phyloP scores from a whole-genome alignment of 768 basidiomycete species.

The Amanita subjunquillea region DNA sequence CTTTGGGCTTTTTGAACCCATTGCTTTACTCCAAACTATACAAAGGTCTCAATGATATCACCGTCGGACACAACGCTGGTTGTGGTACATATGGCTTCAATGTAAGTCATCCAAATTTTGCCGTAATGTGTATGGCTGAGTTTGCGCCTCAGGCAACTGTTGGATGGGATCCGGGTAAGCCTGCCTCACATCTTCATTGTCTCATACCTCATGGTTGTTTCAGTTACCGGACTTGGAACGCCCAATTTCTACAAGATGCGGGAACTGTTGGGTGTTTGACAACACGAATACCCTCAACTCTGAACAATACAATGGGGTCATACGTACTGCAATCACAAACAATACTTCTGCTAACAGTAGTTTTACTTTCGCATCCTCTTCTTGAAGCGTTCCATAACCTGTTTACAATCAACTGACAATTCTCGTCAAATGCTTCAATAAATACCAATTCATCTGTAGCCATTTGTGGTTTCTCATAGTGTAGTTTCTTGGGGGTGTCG shows the following conservation, averaged over 20 bases:
- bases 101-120: constrained; percentile 22
- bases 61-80: constrained; percentile 41
- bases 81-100: constrained; percentile 63
- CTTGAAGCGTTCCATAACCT: constrained; percentile 97
- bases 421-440: not conserved
- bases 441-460: constrained; percentile 87
- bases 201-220: not conserved
- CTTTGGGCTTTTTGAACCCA: constrained; percentile 59
- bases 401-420: not conserved
- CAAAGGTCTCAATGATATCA: constrained; percentile 46
- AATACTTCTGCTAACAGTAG: not conserved
- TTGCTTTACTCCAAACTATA: constrained; percentile 37
- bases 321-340: not conserved
- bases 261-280: constrained; percentile 13
- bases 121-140: not conserved
- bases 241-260: constrained; percentile 40
- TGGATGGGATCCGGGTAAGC: constrained; percentile 54
- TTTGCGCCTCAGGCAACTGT: constrained; percentile 25
- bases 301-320: not conserved
- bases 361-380: constrained; percentile 82
- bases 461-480: constrained; percentile 57
- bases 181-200: not conserved
- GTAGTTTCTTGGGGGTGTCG: constrained; percentile 32
- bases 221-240: constrained; percentile 47
- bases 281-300: not conserved